Evolutionary conservation across 2,329 filamentous ascomycete species (phyloP).

Genomic region (Colletotrichum sidae): DNA sequence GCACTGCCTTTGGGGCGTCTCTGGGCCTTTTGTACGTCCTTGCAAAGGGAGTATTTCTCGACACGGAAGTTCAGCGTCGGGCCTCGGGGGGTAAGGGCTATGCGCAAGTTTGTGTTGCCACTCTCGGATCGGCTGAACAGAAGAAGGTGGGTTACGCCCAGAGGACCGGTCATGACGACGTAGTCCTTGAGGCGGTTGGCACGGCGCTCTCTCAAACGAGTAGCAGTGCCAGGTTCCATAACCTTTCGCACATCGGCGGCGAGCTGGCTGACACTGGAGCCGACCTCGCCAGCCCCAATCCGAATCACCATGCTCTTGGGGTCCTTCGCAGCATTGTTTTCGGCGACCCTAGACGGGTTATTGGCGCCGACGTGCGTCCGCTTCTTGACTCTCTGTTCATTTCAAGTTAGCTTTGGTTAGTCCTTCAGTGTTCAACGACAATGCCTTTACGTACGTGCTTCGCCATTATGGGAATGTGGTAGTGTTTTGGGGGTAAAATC

Average conservation of each 20-base stretch:
- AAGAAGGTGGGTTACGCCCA: slow-evolving; percentile 92
- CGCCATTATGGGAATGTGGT: too few relatives aligned
- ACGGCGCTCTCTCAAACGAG: slow-evolving; percentile 87
- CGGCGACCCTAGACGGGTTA: slow-evolving; percentile 66
- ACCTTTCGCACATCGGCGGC: slow-evolving; percentile 91
- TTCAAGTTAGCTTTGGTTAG: too few relatives aligned
- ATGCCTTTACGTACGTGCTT: too few relatives aligned
- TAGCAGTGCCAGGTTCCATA: slow-evolving; percentile 96
- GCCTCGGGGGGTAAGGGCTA: slow-evolving; percentile 88
- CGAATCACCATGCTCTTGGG: slow-evolving; percentile 99
- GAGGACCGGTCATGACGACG: slow-evolving; percentile 91
- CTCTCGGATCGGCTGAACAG: slow-evolving; percentile 91
- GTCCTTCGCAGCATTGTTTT: slow-evolving; percentile 70
- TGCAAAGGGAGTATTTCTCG: slow-evolving; percentile 93
- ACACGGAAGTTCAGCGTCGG: slow-evolving; percentile 95
- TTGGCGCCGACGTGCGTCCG: slow-evolving; percentile 82
- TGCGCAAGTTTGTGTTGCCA: slow-evolving; percentile 91
- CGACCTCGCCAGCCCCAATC: slow-evolving; percentile 93
- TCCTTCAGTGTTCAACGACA: too few relatives aligned
- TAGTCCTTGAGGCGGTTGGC: slow-evolving; percentile 93
- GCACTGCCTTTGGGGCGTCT: slow-evolving; percentile 85
- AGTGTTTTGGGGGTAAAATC: too few relatives aligned
- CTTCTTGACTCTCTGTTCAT: slow-evolving; percentile 69
- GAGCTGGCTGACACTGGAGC: slow-evolving; percentile 89
- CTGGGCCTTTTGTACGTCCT: slow-evolving; percentile 87